phyloP scores from a whole-genome alignment of 768 basidiomycete species.

The Guyanaporus albipodus region DNA sequence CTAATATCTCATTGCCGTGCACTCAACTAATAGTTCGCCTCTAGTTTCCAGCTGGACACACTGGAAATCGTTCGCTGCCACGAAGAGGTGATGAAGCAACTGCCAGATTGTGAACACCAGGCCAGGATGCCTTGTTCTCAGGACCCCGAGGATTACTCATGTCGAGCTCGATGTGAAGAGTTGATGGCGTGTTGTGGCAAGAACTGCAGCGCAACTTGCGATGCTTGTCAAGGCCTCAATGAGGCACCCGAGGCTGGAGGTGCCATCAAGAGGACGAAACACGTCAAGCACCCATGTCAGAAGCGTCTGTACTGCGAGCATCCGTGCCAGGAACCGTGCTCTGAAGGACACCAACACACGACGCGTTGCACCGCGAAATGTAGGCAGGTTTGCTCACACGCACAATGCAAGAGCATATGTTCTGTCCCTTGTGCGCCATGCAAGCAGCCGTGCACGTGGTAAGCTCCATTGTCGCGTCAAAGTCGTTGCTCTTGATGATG shows the following conservation, averaged over 20 bases:
- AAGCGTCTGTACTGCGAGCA: conserved; percentile 54
- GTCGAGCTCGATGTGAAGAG: conserved; percentile 40
- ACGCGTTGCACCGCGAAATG: conserved; percentile 43
- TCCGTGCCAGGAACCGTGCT: conserved; percentile 47
- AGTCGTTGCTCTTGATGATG: not conserved
- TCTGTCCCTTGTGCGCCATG: conserved; percentile 58
- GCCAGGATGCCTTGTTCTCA: conserved; percentile 44
- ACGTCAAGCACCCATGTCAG: conserved; percentile 48
- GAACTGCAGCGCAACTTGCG: conserved; percentile 46
- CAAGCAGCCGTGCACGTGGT: conserved; percentile 58
- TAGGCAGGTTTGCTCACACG: conserved; percentile 53
- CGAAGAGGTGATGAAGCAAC: conserved; percentile 38
- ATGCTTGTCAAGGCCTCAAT: conserved; percentile 40
- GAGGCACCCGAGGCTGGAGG: not conserved
- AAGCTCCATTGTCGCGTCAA: conserved; percentile 6
- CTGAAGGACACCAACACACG: conserved; percentile 47
- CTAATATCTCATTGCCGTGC: not conserved
- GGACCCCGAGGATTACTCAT: conserved; percentile 39
- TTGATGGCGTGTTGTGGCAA: conserved; percentile 52
- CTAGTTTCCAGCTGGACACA: conserved; percentile 44
- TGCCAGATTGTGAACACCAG: conserved; percentile 53
- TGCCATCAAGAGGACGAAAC: conserved; percentile 30
- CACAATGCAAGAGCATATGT: conserved; percentile 46
- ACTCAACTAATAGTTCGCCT: not conserved
- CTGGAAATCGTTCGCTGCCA: conserved; percentile 44